Percentiles rank a stretch among this genome's conserved stretches.
phyloP scores from a whole-genome alignment of 2,329 filamentous ascomycete species.

The Chrysosporium keratinophilum region DNA sequence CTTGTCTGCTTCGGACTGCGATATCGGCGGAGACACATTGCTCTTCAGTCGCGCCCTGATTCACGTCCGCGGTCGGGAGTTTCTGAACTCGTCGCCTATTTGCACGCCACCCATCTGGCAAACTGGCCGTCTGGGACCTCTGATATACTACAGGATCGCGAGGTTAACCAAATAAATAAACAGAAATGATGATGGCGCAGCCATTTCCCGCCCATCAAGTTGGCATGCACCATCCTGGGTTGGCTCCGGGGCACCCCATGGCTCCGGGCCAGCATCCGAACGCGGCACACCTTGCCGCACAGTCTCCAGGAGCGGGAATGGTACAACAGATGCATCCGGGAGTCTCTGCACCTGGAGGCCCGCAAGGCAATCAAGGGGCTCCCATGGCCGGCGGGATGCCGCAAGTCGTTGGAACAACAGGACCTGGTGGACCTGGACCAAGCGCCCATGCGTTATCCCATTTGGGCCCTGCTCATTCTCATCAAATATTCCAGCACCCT shows the following conservation, averaged over 20 bases:
- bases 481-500: conserved; percentile 43
- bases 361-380: conserved; percentile 51
- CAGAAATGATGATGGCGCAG: conserved; percentile 46
- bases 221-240: conserved; percentile 48
- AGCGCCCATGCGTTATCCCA: conserved; percentile 53
- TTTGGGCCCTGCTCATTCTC: conserved; percentile 45
- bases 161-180: conserved; percentile 17
- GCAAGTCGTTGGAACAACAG: conserved; percentile 45
- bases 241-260: conserved; percentile 53
- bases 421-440: conserved; percentile 40
- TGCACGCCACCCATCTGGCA: conserved; percentile 4
- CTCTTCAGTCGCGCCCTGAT: conserved; percentile 23
- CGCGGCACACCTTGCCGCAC: conserved; percentile 43
- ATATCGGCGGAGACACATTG: conserved; percentile 26
- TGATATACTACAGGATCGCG: background rate
- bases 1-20: conserved; percentile 21
- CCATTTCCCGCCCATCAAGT: conserved; percentile 49
- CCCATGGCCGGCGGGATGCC: conserved; percentile 56
- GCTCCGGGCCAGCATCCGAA: conserved; percentile 47
- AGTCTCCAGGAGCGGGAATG: conserved; percentile 40
- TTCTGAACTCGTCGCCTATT: conserved; percentile 10
- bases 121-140: background rate
- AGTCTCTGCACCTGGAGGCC: conserved; percentile 48
- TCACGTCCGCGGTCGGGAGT: conserved; percentile 23
- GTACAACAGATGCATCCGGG: conserved; percentile 51